Evolutionary conservation across 2,329 filamentous ascomycete genomes (phyloP), one percentile per base, ranked within the genome.

Genomic region (Penicillium glabrum): DNA sequence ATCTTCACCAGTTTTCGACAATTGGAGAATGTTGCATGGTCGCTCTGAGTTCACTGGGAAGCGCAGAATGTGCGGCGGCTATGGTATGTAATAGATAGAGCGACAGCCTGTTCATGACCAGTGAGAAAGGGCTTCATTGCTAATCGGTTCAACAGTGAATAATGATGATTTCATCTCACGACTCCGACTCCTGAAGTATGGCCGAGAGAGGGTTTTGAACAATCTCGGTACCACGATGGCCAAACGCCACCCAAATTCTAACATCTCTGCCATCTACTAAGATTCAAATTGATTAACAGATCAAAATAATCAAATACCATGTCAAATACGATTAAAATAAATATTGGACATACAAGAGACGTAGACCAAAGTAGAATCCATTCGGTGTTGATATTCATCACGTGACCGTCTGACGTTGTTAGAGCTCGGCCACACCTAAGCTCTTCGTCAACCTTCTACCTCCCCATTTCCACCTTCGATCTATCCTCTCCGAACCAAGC

Each of bases 1-100:
- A 45, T 24, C 21, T 51, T 29, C 54, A 46, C 43, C 65, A 90
- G 89, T 98, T 46, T 97, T 99, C 73, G 91, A 99, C 71, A 98
- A 99, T 69, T 97, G 93, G 92, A 84, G 95, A 57, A 89, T 97
- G 33, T 77, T 98, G 65, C 95, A 99, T 74, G 95, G 93, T 1
- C 82, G 95, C 65, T 87, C 87, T 51, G 85, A 85, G 0, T 99
- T 98, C 69, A 89, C 87, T 6, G 95, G 95, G 1, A 86, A 89
- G 69, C 82, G 95, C 63, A 86, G 93, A 63, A 90, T 99, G 69
- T 97, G 93, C 73, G 95, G 95, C 58, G 93, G 85, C 10, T 98
- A 98, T 68, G 88, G 91, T 92, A 78, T 82, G 89, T 85, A 21
- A 59, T 29, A 33, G 9, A 21, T 7, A 35, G 21, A 16, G 26